phyloP scores from a whole-genome alignment of 805 yeast genomes.

The Cyberlindnera mississippiensis region DNA sequence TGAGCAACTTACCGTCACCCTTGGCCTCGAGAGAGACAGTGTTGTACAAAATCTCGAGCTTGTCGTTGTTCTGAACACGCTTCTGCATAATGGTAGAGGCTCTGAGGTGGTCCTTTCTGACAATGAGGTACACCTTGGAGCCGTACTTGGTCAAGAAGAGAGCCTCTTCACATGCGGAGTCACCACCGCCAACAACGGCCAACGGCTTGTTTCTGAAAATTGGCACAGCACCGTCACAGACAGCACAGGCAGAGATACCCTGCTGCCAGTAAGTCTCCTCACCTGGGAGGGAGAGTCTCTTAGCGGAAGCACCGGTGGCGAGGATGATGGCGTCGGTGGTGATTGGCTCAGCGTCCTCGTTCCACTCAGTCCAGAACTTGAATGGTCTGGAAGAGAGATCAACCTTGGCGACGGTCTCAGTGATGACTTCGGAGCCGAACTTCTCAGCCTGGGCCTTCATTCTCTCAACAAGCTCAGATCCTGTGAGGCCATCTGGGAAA shows the following conservation, averaged over 20 bases:
- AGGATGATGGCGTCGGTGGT: constrained; percentile 89
- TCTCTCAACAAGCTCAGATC: constrained; percentile 84
- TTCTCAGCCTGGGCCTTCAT: constrained; percentile 86
- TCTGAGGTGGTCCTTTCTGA: constrained; percentile 90
- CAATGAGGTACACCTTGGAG: constrained; percentile 88
- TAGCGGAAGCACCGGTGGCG: constrained; percentile 98
- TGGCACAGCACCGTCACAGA: constrained; percentile 99
- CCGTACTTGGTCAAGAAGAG: constrained; percentile 95
- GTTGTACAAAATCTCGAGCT: constrained; percentile 87
- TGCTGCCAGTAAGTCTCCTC: constrained; percentile 98
- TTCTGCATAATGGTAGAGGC: constrained; percentile 97
- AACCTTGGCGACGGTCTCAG: constrained; percentile 92
- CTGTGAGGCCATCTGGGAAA: constrained; percentile 89
- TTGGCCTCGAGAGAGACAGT: constrained; percentile 82
- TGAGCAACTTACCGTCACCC: constrained; percentile 97
- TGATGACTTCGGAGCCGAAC: constrained; percentile 91
- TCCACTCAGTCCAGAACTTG: constrained; percentile 95
- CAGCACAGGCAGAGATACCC: constrained; percentile 99
- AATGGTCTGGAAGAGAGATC: constrained; percentile 87
- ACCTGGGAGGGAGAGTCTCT: constrained; percentile 90
- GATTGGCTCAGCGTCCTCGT: constrained; percentile 86
- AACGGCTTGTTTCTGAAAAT: constrained; percentile 96
- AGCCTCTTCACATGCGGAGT: constrained; percentile 99
- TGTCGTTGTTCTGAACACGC: constrained; percentile 79
- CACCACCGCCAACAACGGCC: constrained; percentile 99